Conservation (phyloP, 1,139 yeast species). For the Blastobotrys buckinghamii region DNA sequence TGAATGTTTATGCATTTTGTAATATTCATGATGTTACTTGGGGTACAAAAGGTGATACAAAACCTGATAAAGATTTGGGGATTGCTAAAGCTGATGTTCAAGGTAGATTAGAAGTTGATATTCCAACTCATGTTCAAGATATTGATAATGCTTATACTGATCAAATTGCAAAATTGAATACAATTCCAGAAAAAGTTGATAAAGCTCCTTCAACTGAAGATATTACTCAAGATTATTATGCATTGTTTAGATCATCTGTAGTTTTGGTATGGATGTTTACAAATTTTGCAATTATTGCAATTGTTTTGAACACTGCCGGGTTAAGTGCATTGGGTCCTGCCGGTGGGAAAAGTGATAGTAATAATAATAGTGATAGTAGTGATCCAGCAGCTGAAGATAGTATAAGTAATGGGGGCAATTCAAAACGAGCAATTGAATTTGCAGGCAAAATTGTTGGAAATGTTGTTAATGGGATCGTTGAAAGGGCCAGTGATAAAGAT, state of each 20-base stretch:
- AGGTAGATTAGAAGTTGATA: conserved; percentile 54
- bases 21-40: conserved; percentile 82
- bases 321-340: conserved; percentile 28
- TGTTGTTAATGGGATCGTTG: conserved; percentile 3
- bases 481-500: conserved; percentile 14
- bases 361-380: conserved; percentile 15
- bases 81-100: conserved; percentile 53
- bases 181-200: conserved; percentile 26
- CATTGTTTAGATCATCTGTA: conserved; percentile 68
- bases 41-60: conserved; percentile 77
- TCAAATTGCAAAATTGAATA: conserved; percentile 25
- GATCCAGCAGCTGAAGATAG: conserved; percentile 16
- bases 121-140: conserved; percentile 59
- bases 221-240: conserved; percentile 53
- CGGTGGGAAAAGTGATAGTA: not conserved
- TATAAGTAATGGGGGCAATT: not conserved
- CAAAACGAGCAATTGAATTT: not conserved
- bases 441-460: not conserved
- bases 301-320: conserved; percentile 68
- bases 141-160: conserved; percentile 54
- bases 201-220: conserved; percentile 21
- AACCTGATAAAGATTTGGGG: conserved; percentile 59
- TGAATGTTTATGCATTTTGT: conserved; percentile 79
- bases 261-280: conserved; percentile 75
- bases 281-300: conserved; percentile 58